Evolutionary conservation across 2,329 filamentous ascomycete species (phyloP).

Genomic region (Cercospora janseana): DNA sequence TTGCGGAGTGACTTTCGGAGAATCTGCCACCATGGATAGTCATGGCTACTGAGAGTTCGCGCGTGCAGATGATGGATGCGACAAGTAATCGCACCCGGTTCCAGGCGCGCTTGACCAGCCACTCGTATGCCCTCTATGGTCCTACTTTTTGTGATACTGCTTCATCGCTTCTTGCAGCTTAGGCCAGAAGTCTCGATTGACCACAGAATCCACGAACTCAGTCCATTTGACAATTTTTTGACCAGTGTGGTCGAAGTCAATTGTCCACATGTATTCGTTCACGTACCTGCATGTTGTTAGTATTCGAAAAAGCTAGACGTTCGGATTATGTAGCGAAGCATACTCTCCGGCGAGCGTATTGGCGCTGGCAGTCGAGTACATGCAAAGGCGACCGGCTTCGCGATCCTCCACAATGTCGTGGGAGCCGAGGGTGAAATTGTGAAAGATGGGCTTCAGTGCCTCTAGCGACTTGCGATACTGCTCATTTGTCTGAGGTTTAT

Average conservation of each 20-base stretch:
- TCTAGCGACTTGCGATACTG: slow-evolving; percentile 24
- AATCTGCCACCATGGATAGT: too few relatives aligned
- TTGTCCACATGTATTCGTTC: slow-evolving; percentile 29
- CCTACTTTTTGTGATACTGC: neutral
- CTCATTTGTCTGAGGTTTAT: slow-evolving; percentile 30
- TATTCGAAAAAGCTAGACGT: neutral
- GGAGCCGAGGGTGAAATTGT: slow-evolving; percentile 34
- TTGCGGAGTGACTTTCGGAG: too few relatives aligned
- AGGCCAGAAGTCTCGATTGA: slow-evolving; percentile 27
- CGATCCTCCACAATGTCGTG: slow-evolving; percentile 37
- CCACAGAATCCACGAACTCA: slow-evolving; percentile 25
- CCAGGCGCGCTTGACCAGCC: neutral
- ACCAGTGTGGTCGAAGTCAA: slow-evolving; percentile 24
- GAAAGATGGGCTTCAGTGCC: slow-evolving; percentile 34
- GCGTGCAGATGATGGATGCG: too few relatives aligned
- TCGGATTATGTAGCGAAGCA: neutral
- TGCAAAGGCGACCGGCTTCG: slow-evolving; percentile 32
- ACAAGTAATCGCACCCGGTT: too few relatives aligned
- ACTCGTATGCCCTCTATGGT: too few relatives aligned
- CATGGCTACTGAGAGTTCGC: too few relatives aligned
- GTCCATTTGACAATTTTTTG: slow-evolving; percentile 21
- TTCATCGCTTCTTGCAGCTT: slow-evolving; percentile 22
- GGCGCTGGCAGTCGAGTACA: slow-evolving; percentile 37
- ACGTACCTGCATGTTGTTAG: slow-evolving; percentile 6
- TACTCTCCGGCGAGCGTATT: slow-evolving; percentile 32